Evolutionary conservation across 306 rosid species (phyloP), one percentile per base, ranked within the genome.

Genomic region (Lagenaria siceraria): DNA sequence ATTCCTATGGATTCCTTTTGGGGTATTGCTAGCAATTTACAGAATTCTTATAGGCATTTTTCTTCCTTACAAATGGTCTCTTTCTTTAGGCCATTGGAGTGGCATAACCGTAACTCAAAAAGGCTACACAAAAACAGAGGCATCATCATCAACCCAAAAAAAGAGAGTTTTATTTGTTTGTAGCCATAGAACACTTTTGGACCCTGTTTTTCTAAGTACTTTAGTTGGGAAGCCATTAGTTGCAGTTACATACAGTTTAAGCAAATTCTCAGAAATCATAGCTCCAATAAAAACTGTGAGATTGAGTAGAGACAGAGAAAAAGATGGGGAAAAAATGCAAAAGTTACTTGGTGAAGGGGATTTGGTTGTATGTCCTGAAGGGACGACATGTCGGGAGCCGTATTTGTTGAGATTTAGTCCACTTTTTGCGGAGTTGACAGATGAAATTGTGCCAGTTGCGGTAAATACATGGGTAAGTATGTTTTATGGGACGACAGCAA

Each of bases 401-500:
- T 95, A 92, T 69, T 46, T 95, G 72, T 38, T 95, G 49, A 89
- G 99, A 69, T 95, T 95, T 59, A 95, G 97, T 76, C 93, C 97
- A 8, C 25, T 95, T 13, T 95, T 95, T 84, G 99, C 99, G 0
- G 99, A 95, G 62, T 31, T 95, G 78, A 89, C 89, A 7, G 93
- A 95, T 53, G 91, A 92, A 52, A 92, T 95, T 53, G 96, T 92
- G 0, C 99, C 97, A 3, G 99, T 95, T 71, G 99, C 97, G 4
- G 81, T 92, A 11, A 84, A 87, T 78, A 78, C 90, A 0, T 56
- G 80, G 19, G 97, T 89, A 49, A 87, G 87, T 76, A 92, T 95
- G 97, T 95, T 95, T 71, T 95, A 95, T 77, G 99, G 99, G 76
- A 92, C 99, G 12, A 95, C 99, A 25, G 99, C 97, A 0, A 89